These are phyloP conservation scores for Cutaneotrichosporon dermatis DNA, from an alignment of 1,284 basidiomycete species.

Conservation along the genomic window DNA sequence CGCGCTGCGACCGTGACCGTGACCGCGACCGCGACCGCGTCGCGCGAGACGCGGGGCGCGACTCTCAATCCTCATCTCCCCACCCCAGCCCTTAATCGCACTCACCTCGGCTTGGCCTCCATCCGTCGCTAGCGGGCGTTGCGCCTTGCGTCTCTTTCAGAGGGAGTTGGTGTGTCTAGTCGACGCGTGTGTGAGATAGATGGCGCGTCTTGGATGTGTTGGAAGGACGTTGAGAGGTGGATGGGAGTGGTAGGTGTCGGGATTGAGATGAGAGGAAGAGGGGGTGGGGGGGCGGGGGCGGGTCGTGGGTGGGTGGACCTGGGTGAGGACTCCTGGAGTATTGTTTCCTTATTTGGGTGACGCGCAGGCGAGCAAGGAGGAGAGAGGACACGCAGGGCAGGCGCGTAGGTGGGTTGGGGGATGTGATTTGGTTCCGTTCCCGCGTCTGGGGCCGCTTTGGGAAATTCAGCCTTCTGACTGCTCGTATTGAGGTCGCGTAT, in stretches of 20 bases:
- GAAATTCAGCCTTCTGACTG: no score
- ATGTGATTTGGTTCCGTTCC: no score
- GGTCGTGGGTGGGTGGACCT: not conserved
- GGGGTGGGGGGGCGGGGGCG: not conserved
- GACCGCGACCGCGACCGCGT: not conserved
- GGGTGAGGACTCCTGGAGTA: no score
- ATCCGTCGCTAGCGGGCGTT: not conserved
- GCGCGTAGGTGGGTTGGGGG: not conserved
- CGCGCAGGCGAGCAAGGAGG: not conserved
- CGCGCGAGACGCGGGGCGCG: not conserved
- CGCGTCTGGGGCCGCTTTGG: no score
- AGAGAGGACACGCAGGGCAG: not conserved
- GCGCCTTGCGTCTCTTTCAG: no score
- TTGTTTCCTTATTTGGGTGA: not conserved
- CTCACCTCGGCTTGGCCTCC: conserved; percentile 6
- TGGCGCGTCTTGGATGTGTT: conserved; percentile 4
- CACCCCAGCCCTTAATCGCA: not conserved
- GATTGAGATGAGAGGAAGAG: not conserved
- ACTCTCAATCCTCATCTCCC: no score
- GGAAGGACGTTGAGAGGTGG: not conserved
- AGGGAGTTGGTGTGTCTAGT: not conserved
- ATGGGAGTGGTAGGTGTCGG: not conserved
- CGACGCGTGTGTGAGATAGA: conserved; percentile 7
- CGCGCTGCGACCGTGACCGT: no score
- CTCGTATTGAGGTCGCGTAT: no score